These are phyloP conservation scores for Lepidopterella palustris DNA, from an alignment of 495 filamentous ascomycete species.

Conservation along the genomic window DNA sequence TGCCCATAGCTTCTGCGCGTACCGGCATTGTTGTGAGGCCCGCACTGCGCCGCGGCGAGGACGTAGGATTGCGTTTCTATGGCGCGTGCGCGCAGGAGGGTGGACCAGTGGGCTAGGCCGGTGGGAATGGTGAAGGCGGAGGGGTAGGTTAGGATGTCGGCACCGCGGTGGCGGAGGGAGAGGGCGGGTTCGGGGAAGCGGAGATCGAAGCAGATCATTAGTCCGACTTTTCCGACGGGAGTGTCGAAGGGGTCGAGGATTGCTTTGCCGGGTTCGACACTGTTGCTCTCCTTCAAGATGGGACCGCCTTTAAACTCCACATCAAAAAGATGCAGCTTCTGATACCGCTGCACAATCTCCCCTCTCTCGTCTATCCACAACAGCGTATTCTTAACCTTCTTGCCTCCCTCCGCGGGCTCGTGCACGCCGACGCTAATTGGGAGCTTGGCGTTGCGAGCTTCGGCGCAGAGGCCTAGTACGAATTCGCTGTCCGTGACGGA, in stretches of 20 bases:
- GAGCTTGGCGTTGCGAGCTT: constrained; percentile 53
- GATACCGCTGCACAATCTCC: constrained; percentile 55
- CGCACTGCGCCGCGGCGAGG: constrained; percentile 80
- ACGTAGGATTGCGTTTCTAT: constrained; percentile 89
- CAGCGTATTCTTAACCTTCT: constrained; percentile 56
- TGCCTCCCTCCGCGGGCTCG: constrained; percentile 55
- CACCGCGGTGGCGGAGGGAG: constrained; percentile 57
- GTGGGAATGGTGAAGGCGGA: constrained; percentile 88
- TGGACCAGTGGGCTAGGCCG: constrained; percentile 78
- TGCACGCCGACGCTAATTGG: constrained; percentile 88
- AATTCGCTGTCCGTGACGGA: constrained; percentile 55
- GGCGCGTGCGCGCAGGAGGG: constrained; percentile 69
- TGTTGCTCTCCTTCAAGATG: constrained; percentile 56
- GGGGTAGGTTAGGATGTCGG: constrained; percentile 78
- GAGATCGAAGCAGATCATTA: constrained; percentile 84
- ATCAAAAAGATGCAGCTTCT: constrained; percentile 77
- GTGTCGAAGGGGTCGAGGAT: constrained; percentile 67
- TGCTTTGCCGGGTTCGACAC: constrained; percentile 52
- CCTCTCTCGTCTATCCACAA: constrained; percentile 66
- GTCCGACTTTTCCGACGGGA: constrained; percentile 63
- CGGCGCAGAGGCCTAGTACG: constrained; percentile 61
- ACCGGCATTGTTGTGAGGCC: constrained; percentile 59
- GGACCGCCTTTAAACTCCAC: constrained; percentile 61
- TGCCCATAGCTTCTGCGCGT: constrained; percentile 80
- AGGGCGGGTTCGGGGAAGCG: constrained; percentile 77